Evolutionary conservation across 768 basidiomycete genomes (phyloP), one percentile per base, ranked within the genome.

Genomic region (Suillus occidentalis): DNA sequence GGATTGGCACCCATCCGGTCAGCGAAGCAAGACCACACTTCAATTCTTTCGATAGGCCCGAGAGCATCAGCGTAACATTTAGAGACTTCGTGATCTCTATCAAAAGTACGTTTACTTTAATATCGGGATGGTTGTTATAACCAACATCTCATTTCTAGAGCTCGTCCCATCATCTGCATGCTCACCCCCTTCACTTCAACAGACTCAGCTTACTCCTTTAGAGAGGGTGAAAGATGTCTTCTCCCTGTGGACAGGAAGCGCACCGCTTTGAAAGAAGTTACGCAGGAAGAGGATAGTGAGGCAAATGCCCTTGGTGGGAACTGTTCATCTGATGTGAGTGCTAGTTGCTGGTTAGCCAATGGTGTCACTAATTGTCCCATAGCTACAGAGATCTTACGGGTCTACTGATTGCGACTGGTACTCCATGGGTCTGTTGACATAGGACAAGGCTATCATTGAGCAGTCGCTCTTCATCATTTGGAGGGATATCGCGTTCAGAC

Each of bases 401-500:
- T 99, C 10, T 92, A 97, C 75, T 87, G 96, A 60, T 97, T 97
- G 10, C 85, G 97, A 7, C 83, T 99, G 2, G 77, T 95, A 13
- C 78, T 99, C 12, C 85, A 92, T 77, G 97, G 97, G 5, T 77
- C 84, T 14, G 71, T 81, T 6, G 96, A 96, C 12, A 93, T n/a
- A n/a, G n/a, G n/a, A n/a, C n/a, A n/a, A n/a, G n/a, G n/a, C n/a
- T 97, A 81, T 6, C 95, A 93, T 71, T 80, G 94, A 45, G 89
- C 95, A 1, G 97, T 96, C 1, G 87, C 92, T 6, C 77, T 99
- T 39, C 95, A 99, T 79, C 90, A 95, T 73, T 79, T 99, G 22
- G 97, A 99, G 79, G 97, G 97, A 0, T 97, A 92, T 75, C 94
- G 97, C 72, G 85, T 98, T 0, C 97, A 99, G 75, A 95, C 87